Evolutionary conservation across 805 yeast genomes (phyloP).

Genomic region (Spathaspora sp.): DNA sequence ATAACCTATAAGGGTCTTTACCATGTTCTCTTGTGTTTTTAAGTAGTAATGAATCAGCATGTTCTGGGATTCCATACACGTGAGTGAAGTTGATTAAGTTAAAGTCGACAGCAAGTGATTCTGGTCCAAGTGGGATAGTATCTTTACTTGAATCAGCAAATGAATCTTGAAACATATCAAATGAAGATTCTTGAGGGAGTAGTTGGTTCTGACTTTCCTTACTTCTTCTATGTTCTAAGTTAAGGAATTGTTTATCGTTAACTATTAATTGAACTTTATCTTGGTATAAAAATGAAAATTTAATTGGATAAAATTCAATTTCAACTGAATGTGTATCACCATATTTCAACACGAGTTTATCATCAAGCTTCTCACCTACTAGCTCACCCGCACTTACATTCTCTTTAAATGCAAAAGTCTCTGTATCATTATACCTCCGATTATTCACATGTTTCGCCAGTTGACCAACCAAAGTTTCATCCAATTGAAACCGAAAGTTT

Average conservation of each 20-base stretch:
- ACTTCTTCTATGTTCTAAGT: constrained; percentile 75
- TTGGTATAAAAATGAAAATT: constrained; percentile 44
- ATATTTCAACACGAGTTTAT: background rate
- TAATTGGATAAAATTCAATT: constrained; percentile 47
- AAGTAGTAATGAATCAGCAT: constrained; percentile 75
- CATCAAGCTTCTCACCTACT: background rate
- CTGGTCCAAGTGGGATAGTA: constrained; percentile 78
- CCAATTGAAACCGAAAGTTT: constrained; percentile 58
- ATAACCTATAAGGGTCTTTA: constrained; percentile 71
- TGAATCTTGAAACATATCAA: constrained; percentile 65
- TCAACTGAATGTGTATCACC: constrained; percentile 29
- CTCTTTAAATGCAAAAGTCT: constrained; percentile 51
- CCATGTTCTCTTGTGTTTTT: constrained; percentile 61
- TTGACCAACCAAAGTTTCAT: constrained; percentile 49
- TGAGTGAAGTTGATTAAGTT: constrained; percentile 55
- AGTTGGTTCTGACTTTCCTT: constrained; percentile 35
- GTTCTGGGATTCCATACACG: constrained; percentile 96
- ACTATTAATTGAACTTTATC: constrained; percentile 49
- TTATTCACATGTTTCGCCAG: constrained; percentile 23
- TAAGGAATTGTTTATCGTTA: constrained; percentile 69
- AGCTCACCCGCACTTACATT: background rate
- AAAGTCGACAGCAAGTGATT: constrained; percentile 79
- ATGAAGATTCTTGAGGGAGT: constrained; percentile 57
- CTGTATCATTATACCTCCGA: constrained; percentile 59
- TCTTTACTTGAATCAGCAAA: constrained; percentile 69